Evolutionary conservation across 768 basidiomycete species (phyloP).

Genomic region (Botryobasidium botryosum): DNA sequence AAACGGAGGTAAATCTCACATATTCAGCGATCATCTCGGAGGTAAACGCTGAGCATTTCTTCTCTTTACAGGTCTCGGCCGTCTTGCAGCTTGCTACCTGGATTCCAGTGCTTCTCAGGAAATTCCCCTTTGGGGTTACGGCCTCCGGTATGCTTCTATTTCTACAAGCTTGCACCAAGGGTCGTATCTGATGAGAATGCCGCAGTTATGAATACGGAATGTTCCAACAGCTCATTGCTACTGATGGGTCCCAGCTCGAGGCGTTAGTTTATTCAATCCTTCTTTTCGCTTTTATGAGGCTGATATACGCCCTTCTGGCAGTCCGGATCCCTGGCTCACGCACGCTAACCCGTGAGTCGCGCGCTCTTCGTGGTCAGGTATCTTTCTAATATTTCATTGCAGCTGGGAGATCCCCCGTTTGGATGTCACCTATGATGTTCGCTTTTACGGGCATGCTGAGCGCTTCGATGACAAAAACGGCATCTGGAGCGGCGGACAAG

Average conservation of each 20-base stretch:
- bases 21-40: neutral
- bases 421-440: slow-evolving; percentile 70
- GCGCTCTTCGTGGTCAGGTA: neutral
- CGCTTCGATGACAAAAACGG: slow-evolving; percentile 31
- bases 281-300: neutral
- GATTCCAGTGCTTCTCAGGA: slow-evolving; percentile 84
- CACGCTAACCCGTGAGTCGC: slow-evolving; percentile 56
- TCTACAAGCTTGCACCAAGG: neutral
- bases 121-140: slow-evolving; percentile 92
- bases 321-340: slow-evolving; percentile 85
- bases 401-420: slow-evolving; percentile 57
- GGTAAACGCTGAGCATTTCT: neutral
- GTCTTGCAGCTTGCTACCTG: slow-evolving; percentile 93
- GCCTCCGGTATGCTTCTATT: slow-evolving; percentile 43
- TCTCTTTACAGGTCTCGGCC: slow-evolving; percentile 41
- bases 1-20: slow-evolving; percentile 43
- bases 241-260: slow-evolving; percentile 64
- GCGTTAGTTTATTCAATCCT: slow-evolving; percentile 24
- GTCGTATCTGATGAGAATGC: no score
- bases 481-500: slow-evolving; percentile 62
- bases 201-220: slow-evolving; percentile 60
- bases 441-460: slow-evolving; percentile 80
- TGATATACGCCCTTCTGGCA: slow-evolving; percentile 3
- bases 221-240: slow-evolving; percentile 83
- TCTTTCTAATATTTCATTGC: neutral